Percentiles rank a stretch among this genome's conserved stretches.
These are phyloP conservation scores for Leccinum pachyderme DNA, from an alignment of 1,284 basidiomycete species.

Conservation along the genomic window DNA sequence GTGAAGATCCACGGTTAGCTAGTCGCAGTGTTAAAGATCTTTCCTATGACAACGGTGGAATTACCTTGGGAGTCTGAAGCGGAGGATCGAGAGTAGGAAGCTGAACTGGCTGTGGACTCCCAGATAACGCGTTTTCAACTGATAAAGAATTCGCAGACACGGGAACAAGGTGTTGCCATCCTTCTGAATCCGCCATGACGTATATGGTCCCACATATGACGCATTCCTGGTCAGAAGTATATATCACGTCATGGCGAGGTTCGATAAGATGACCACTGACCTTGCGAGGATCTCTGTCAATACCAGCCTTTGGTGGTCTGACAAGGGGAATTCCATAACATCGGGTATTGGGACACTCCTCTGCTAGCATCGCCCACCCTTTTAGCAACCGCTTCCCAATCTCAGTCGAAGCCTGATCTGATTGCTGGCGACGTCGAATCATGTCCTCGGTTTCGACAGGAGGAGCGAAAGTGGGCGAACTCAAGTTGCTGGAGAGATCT, in stretches of 20 bases:
- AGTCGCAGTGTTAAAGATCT: conserved; percentile 13
- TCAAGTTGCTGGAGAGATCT: conserved; percentile 58
- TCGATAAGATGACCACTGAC: conserved; percentile 35
- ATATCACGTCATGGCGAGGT: conserved; percentile 9
- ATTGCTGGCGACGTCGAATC: conserved; percentile 69
- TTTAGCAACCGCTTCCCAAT: conserved; percentile 73
- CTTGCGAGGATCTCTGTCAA: conserved; percentile 62
- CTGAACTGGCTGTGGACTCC: conserved; percentile 26
- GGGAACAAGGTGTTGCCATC: conserved; percentile 47
- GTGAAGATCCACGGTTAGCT: conserved; percentile 24
- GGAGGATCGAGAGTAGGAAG: conserved; percentile 34
- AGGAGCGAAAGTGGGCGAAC: conserved; percentile 59
- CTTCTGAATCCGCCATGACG: conserved; percentile 52
- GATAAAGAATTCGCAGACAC: conserved; percentile 17
- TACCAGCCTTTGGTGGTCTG: conserved; percentile 62
- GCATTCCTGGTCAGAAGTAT: conserved; percentile 56
- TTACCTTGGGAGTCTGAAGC: conserved; percentile 31
- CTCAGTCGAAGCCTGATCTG: conserved; percentile 72
- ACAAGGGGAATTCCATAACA: conserved; percentile 77
- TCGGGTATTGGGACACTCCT: conserved; percentile 66
- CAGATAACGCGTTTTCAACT: conserved; percentile 5
- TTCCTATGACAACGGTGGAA: neutral
- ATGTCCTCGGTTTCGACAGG: conserved; percentile 63
- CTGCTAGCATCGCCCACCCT: conserved; percentile 83
- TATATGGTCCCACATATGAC: conserved; percentile 70